phyloP scores from a whole-genome alignment of 345 rosid species.

The Citrus medica region DNA sequence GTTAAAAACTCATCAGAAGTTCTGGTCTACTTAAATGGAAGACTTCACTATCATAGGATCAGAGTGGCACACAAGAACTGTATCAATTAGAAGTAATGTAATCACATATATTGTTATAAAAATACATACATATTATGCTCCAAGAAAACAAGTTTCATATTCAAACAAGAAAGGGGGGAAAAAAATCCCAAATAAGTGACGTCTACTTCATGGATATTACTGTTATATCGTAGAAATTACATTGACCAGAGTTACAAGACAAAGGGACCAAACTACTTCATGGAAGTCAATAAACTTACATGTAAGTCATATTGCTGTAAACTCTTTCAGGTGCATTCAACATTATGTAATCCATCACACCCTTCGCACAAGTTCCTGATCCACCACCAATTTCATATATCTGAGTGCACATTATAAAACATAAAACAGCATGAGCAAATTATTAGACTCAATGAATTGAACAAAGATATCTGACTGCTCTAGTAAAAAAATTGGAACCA shows the following conservation, averaged over 20 bases:
- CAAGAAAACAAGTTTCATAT: not conserved
- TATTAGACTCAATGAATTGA: not conserved
- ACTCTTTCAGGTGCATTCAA: constrained; percentile 89
- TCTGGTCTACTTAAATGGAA: not conserved
- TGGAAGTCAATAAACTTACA: constrained; percentile 44
- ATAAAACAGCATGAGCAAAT: constrained; percentile 19
- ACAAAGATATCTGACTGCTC: constrained; percentile 1
- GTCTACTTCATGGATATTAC: not conserved
- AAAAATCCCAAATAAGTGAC: not conserved
- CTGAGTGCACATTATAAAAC: constrained; percentile 41
- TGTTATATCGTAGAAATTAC: not conserved
- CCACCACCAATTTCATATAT: constrained; percentile 99
- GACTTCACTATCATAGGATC: not conserved
- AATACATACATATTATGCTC: not conserved
- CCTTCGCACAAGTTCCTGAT: constrained; percentile 94
- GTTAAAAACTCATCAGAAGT: not conserved
- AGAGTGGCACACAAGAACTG: not conserved
- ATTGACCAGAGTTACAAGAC: not conserved
- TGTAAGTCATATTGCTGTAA: constrained; percentile 85
- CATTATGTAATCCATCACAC: constrained; percentile 94
- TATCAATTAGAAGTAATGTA: not conserved
- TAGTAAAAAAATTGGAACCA: not conserved
- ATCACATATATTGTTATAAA: not conserved
- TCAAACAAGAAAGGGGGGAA: not conserved
- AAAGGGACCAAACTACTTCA: constrained; percentile 7